These are phyloP conservation scores for Manihot esculenta DNA, from an alignment of 441 rosid genomes.

Conservation along the genomic window DNA sequence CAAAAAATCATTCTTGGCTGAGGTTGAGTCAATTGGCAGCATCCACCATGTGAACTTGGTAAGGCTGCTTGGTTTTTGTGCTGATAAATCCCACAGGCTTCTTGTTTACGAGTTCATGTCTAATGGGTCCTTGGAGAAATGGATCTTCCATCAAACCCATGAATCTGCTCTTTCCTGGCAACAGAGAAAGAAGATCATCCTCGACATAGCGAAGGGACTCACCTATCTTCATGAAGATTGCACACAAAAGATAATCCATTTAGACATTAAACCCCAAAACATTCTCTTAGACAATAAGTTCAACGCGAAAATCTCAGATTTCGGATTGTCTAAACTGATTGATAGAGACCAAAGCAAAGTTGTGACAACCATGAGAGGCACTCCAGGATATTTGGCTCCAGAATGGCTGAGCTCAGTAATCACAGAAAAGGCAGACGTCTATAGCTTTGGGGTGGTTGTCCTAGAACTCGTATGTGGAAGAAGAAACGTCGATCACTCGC, in stretches of 20 bases:
- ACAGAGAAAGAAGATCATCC: slow-evolving; percentile 18
- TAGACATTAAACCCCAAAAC: slow-evolving; percentile 27
- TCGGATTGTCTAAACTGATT: slow-evolving; percentile 19
- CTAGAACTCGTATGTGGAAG: slow-evolving; percentile 21
- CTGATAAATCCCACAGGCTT: slow-evolving; percentile 17
- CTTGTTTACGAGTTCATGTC: slow-evolving; percentile 23
- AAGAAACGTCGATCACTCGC: slow-evolving; percentile 10
- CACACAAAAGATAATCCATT: slow-evolving; percentile 17
- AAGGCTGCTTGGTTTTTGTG: slow-evolving; percentile 23
- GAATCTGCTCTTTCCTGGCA: slow-evolving; percentile 12
- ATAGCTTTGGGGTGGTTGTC: slow-evolving; percentile 23
- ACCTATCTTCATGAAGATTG: slow-evolving; percentile 29
- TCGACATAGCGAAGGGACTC: slow-evolving; percentile 25
- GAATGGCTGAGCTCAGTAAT: slow-evolving; percentile 16
- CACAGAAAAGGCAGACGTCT: slow-evolving; percentile 20
- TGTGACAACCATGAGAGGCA: slow-evolving; percentile 23
- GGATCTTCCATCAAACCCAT: slow-evolving; percentile 16
- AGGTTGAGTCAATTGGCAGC: slow-evolving; percentile 25
- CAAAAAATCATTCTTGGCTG: slow-evolving; percentile 20
- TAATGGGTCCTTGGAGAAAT: slow-evolving; percentile 20
- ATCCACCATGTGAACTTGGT: slow-evolving; percentile 27
- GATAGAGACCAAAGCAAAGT: slow-evolving; percentile 23
- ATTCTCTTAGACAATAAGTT: slow-evolving; percentile 19
- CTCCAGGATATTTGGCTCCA: slow-evolving; percentile 23
- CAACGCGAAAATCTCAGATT: slow-evolving; percentile 17